Base-by-base conservation (phyloP, 768 basidiomycete genomes). In the Dictyophora rubrovolvata region DNA sequence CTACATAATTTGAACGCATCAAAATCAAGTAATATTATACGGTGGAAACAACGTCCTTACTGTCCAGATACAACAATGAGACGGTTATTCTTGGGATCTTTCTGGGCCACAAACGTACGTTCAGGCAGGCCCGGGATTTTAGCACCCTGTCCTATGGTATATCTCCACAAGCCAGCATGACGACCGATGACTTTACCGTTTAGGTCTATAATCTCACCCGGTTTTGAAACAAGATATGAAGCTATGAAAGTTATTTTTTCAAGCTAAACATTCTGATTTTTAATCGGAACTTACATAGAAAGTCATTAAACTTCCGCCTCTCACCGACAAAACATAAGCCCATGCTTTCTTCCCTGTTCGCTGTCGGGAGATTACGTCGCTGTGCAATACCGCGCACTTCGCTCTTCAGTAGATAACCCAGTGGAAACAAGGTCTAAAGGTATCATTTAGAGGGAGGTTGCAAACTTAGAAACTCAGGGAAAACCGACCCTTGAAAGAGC, bases 251-350 rank as follows among this genome's bases (percentile, higher is more conserved):
- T 20, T 11, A 35, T 52, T 49, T 42, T 10, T 21, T 37, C 7
- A 28, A 28, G 4, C 28, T 2, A 28, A 28, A 3, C 2, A 28
- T 28, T 7, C 28, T 3, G 28, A 28, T n/a, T n/a, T n/a, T n/a
- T 36, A 23, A 37, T 7, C 11, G 2, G 54, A 21, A 71, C 79
- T 62, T 61, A 87, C 90, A 79, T 53, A 94, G 69, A 67, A 94
- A 97, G 9, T 79, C 71, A 23, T 77, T 74, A 63, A 95, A 94
- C 52, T 73, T 79, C 10, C 77, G 75, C 65, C 86, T 83, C 67
- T 93, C 82, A 5, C 93, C 94, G 1, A 98, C 84, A 63, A 98
- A 98, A 66, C 94, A 98, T 17, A 98, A 79, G 0, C 94, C 94
- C 83, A 95, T 93, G 69, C 89, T 93, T 67, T 98, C 94, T 17